Base-by-base conservation (phyloP, 129 eudicot species). In the Gnaphalium uliginosum region DNA sequence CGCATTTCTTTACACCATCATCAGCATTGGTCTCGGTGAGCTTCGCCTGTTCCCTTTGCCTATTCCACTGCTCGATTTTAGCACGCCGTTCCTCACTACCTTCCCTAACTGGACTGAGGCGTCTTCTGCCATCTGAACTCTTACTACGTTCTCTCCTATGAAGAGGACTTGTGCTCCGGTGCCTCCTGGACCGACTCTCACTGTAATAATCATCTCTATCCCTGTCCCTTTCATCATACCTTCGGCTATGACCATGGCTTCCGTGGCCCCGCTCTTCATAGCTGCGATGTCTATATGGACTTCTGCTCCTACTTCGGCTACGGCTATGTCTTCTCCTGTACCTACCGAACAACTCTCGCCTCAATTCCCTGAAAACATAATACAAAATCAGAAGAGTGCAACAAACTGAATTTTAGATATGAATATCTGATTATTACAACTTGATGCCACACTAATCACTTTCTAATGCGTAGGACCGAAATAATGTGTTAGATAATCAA, bases 51-150 rank as follows among this genome's bases (percentile, higher is more conserved):
- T 92, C 98, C 79, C 78, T 89, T 79, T 86, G 94, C 74, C 88
- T 81, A 71, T 89, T 92, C 98, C 98, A 93, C 75, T 86, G 88
- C 83, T 86, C 98, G 65, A 93, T 93, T 79, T 86, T 90, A 23
- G 98, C 97, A 56, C 98, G 86, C 61, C 98, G 87, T 73, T 93
- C 98, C 79, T 88, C 97, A 79, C 98, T 93, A 51, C 97, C 89
- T 66, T 88, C 97, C 81, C 97, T 88, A 53, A 82, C 82, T 7
- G 94, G 98, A 68, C 98, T 90, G 39, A 78, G 81, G n/a, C 76
- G 80, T 80, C 88, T 85, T 77, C 87, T 78, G 22, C 80, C 81
- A 50, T 85, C 96, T 48, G 92, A 90, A 81, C 94, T 89, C 50
- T 88, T 83, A 79, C 96, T 87, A 60, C 89, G 81, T 8, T 90